phyloP scores from a whole-genome alignment of 2,329 filamentous ascomycete genomes.

The Arthrobotrys musiformis region DNA sequence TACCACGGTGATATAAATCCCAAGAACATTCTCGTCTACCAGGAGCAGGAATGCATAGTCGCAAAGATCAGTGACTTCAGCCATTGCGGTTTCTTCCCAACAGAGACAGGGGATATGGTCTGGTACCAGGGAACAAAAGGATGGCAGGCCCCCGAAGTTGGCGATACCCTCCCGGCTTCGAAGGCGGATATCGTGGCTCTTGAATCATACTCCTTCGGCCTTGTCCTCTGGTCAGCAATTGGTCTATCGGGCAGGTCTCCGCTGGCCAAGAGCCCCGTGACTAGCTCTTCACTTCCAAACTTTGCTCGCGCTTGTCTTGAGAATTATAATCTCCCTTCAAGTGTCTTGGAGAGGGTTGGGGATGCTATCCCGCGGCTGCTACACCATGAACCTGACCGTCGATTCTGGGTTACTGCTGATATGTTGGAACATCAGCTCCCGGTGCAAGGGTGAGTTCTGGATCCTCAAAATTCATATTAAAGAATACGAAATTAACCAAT shows the following conservation, averaged over 20 bases:
- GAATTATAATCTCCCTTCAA: conserved; percentile 24
- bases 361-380: conserved; percentile 25
- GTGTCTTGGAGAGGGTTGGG: conserved; percentile 11
- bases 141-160: conserved; percentile 47
- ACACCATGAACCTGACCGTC: conserved; percentile 4
- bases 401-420: conserved; percentile 17
- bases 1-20: conserved; percentile 53
- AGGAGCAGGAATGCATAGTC: conserved; percentile 38
- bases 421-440: conserved; percentile 30
- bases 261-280: neutral
- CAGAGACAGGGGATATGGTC: conserved; percentile 26
- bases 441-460: conserved; percentile 22
- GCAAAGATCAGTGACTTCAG: conserved; percentile 51
- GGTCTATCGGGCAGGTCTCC: conserved; percentile 31
- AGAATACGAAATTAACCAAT: neutral
- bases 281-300: conserved; percentile 16
- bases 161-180: conserved; percentile 23
- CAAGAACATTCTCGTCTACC: conserved; percentile 53
- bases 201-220: conserved; percentile 48
- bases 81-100: conserved; percentile 41
- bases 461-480: neutral
- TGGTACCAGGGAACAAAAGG: conserved; percentile 53
- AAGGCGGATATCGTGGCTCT: conserved; percentile 39
- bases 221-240: conserved; percentile 41
- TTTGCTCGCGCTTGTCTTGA: conserved; percentile 39